These are phyloP conservation scores for Apostasia shenzhenica DNA, from an alignment of 106 monocot species.

Conservation along the genomic window DNA sequence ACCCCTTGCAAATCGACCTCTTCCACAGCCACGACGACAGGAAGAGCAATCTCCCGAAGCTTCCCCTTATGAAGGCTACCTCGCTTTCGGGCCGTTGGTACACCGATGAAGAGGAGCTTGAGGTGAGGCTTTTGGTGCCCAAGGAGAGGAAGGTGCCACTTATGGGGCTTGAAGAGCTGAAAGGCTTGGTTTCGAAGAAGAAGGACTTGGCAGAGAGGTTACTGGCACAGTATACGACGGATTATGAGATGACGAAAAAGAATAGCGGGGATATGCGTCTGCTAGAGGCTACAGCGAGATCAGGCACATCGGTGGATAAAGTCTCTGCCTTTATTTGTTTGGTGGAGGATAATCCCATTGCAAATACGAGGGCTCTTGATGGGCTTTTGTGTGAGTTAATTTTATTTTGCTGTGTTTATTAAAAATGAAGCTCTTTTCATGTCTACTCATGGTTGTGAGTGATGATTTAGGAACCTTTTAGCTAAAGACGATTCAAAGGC, in stretches of 20 bases:
- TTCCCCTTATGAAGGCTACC: conserved; percentile 54
- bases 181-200: conserved; percentile 44
- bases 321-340: conserved; percentile 77
- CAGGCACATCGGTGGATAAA: conserved; percentile 83
- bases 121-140: conserved; percentile 35
- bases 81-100: conserved; percentile 63
- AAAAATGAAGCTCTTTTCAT: not conserved
- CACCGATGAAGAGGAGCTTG: conserved; percentile 56
- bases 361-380: conserved; percentile 70
- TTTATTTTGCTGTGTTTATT: not conserved
- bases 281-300: conserved; percentile 53
- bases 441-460: not conserved
- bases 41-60: conserved; percentile 8
- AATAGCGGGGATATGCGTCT: conserved; percentile 56
- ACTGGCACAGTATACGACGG: conserved; percentile 51
- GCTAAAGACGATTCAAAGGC: too few species aligned
- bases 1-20: conserved; percentile 46
- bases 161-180: conserved; percentile 44
- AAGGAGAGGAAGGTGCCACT: conserved; percentile 11
- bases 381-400: conserved; percentile 55
- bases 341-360: conserved; percentile 87
- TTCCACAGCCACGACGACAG: not conserved
- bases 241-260: conserved; percentile 44
- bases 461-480: not conserved
- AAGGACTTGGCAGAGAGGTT: conserved; percentile 60